Base-by-base conservation (phyloP, 176 grass and related monocot species). In the Melocanna baccifera region DNA sequence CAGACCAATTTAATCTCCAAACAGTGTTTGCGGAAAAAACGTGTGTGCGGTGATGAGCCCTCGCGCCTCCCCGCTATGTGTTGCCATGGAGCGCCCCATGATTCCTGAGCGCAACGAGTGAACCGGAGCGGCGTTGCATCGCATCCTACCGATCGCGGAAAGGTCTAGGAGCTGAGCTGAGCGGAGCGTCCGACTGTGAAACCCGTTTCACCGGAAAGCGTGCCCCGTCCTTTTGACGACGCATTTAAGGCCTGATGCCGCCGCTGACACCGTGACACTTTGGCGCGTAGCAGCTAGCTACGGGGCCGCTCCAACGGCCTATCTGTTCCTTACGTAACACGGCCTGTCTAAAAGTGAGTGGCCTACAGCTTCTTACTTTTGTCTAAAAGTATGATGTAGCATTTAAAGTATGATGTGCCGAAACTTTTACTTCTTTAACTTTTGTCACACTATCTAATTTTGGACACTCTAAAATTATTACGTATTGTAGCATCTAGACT, bases 241-340 rank as follows among this genome's bases (percentile, higher is more conserved):
- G 84, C 76, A 69, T 73, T 79, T 68, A 72, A 52, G 84, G 84
- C 67, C 5, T 55, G 84, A 72, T 73, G 84, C 29, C 6, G 53
- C 52, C 23, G 28, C 20, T 19, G 22, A 36, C 28, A 34, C 26
- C 26, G 47, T 74, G 71, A 26, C 55, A 74, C 73, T 37, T 61
- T 28, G 55, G 13, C 32, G 32, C 3, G 32, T 34, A 34, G 32
- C 4, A 34, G 4, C 32, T 34, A 34, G 32, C n/a, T n/a, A n/a
- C n/a, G n/a, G n/a, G n/a, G n/a, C n/a, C n/a, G n/a, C n/a, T n/a
- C n/a, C n/a, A n/a, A n/a, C n/a, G n/a, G n/a, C n/a, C n/a, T n/a
- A n/a, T n/a, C n/a, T n/a, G n/a, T n/a, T n/a, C n/a, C n/a, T n/a
- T n/a, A n/a, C n/a, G n/a, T n/a, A n/a, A n/a, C n/a, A n/a, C n/a